These are phyloP conservation scores for Trichoderma virens DNA, from an alignment of 495 filamentous ascomycete species.

Conservation along the genomic window DNA sequence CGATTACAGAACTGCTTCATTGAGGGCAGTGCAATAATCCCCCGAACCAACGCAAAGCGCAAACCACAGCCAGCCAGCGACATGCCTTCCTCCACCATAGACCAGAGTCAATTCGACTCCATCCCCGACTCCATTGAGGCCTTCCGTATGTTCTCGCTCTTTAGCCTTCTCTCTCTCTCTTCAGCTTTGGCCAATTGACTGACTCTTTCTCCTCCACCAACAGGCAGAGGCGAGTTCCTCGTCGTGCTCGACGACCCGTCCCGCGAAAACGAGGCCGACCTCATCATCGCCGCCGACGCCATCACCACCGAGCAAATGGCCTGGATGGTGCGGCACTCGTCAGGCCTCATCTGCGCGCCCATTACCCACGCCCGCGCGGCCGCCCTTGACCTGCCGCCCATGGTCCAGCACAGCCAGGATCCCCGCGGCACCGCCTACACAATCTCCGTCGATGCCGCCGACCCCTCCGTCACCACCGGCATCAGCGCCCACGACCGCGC, in stretches of 20 bases:
- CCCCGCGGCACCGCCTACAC: conserved; percentile 90
- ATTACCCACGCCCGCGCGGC: conserved; percentile 58
- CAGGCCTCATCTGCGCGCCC: conserved; percentile 85
- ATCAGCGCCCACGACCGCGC: conserved; percentile 86
- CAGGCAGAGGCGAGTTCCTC: conserved; percentile 87
- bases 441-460: conserved; percentile 68
- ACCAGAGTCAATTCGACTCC: conserved; percentile 58
- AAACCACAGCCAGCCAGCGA: conserved; percentile 11
- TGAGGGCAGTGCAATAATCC: background rate
- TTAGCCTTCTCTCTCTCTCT: conserved; percentile 5
- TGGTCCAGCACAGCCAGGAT: conserved; percentile 78
- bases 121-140: conserved; percentile 80
- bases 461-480: conserved; percentile 71
- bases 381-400: conserved; percentile 72
- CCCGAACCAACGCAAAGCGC: background rate
- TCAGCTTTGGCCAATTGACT: conserved; percentile 1
- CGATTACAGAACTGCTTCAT: too few relatives aligned
- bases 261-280: conserved; percentile 96
- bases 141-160: conserved; percentile 56
- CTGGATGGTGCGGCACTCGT: conserved; percentile 86
- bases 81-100: conserved; percentile 37
- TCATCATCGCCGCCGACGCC: conserved; percentile 85
- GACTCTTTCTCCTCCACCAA: background rate
- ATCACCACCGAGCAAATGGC: conserved; percentile 87
- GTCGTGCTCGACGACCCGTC: conserved; percentile 83